Evolutionary conservation across 805 yeast genomes (phyloP), one percentile per base, ranked within the genome.

Genomic region (Pichia pseudocactophila): DNA sequence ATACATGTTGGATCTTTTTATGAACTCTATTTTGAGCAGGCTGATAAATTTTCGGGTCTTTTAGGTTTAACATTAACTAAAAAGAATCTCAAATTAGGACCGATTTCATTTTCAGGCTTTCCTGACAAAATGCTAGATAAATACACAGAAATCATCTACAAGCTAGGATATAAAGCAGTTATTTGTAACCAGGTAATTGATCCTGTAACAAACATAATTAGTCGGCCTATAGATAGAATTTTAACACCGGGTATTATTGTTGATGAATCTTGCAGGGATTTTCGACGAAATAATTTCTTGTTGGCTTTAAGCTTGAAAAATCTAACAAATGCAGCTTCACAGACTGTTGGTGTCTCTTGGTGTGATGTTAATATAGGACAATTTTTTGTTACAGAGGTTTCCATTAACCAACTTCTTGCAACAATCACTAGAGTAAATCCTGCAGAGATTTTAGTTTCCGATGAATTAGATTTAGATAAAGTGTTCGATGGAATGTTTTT

Each of bases 161-260:
- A 80, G 42, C 61, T 74, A 18, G 80, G 79, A 2, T 68, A 71
- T 39, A 82, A 80, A 41, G 97, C 88, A 0, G 95, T 90, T 0
- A 69, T 89, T 7, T 76, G 86, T n/a, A 92, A 85, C 51, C 94
- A 90, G 60, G 69, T 61, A 33, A 50, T 38, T 12, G 53, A 55
- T 30, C 41, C 49, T 2, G 51, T 49, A 3, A 50, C 51, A 8
- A 65, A 63, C 26, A 59, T 57, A 31, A 71, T 82, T 17, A 74
- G 73, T 34, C 67, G 98, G 36, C 80, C 84, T 28, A 77, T 92
- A 0, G 72, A 86, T 7, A 66, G 97, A 34, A 76, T 90, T 7
- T 76, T 92, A 2, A 82, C 97, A 0, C 96, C 97, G 0, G 98
- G 98, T 0, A 90, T 97, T 0, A 70, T 90, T 28, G 74, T 90